Base-by-base conservation (phyloP, 1,139 yeast genomes). In the Taiozyma sp. region DNA sequence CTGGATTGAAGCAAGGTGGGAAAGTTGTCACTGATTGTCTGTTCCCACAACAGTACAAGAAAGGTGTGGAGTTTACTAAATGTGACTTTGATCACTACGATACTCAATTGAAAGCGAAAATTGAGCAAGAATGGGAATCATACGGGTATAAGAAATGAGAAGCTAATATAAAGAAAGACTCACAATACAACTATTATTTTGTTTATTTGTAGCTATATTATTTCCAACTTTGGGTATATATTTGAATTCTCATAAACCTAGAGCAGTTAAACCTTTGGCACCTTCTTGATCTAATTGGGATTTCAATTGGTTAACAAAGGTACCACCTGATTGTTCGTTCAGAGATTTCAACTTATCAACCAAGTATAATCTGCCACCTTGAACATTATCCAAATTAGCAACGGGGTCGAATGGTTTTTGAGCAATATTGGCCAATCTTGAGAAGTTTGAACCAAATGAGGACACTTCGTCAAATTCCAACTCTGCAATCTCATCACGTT, bases 401-500 rank as follows among this genome's bases (percentile, higher is more conserved):
- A 83, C 68, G 2, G 97, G 96, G 66, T 93, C 97, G 58, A 80
- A 77, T 8, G 83, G 75, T 56, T 77, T 79, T 19, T 71, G 69
- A 41, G 80, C 75, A 46, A 92, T 83, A 2, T 89, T 79, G 3
- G 79, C 80, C 54, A 93, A 73, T 63, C 80, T 84, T 46, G 96
- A 87, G 68, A 81, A 93, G 48, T 84, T 82, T 0, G 97, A 85
- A 2, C 98, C 98, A 70, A 91, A 93, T 1, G 95, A 75, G 1
- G 73, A 60, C n/a, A 69, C 63, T 51, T 72, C 75, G 50, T 71
- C 76, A 38, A 70, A 53, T 40, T 78, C 78, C 44, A 74, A 58
- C 16, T 67, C 63, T 7, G 57, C 56, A 39, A 54, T 58, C 48
- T 69, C 76, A 29, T 71, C 67, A 19, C 64, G 55, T 43, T 68